A percentile compares a stretch with the other conserved stretches of the same genome.
Evolutionary conservation across 2,329 filamentous ascomycete species (phyloP).

Genomic region (Curvularia spicifera): DNA sequence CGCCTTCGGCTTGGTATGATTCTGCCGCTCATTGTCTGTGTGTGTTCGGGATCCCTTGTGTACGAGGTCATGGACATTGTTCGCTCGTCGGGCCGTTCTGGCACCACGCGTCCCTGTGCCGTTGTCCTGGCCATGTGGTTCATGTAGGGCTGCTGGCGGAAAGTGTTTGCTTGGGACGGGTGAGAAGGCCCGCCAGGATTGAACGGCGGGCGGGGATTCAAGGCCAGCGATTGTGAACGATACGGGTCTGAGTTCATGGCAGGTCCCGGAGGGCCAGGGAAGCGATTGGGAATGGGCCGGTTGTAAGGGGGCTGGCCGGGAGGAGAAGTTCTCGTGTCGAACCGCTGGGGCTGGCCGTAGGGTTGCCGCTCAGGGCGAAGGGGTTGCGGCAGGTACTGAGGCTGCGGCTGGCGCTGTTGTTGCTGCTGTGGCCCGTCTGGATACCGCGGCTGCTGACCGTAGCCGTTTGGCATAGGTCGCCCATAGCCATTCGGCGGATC

Average conservation of each 20-base stretch:
- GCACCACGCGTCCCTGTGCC: conserved; percentile 87
- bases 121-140: conserved; percentile 77
- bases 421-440: conserved; percentile 36
- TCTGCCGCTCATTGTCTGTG: conserved; percentile 90
- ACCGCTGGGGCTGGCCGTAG: conserved; percentile 75
- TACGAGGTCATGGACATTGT: conserved; percentile 96
- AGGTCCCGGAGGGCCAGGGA: conserved; percentile 62
- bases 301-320: conserved; percentile 57
- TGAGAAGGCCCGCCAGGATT: conserved; percentile 59
- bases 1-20: conserved; percentile 80
- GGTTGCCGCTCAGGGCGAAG: conserved; percentile 68
- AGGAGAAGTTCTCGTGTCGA: conserved; percentile 65
- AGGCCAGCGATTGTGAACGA: conserved; percentile 91
- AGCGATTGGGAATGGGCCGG: conserved; percentile 64
- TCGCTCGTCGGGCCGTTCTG: conserved; percentile 88
- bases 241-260: conserved; percentile 85
- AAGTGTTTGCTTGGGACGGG: conserved; percentile 71
- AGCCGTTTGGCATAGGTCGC: conserved; percentile 49
- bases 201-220: conserved; percentile 73
- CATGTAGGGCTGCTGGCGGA: conserved; percentile 78
- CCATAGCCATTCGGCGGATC: conserved; percentile 36
- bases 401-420: conserved; percentile 53
- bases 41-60: conserved; percentile 75
- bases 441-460: conserved; percentile 45
- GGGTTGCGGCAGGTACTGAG: conserved; percentile 66